Evolutionary conservation across 371 early-diverging fungal species (phyloP), one percentile per base, ranked within the genome.

Genomic region (Mucor lusitanicus): DNA sequence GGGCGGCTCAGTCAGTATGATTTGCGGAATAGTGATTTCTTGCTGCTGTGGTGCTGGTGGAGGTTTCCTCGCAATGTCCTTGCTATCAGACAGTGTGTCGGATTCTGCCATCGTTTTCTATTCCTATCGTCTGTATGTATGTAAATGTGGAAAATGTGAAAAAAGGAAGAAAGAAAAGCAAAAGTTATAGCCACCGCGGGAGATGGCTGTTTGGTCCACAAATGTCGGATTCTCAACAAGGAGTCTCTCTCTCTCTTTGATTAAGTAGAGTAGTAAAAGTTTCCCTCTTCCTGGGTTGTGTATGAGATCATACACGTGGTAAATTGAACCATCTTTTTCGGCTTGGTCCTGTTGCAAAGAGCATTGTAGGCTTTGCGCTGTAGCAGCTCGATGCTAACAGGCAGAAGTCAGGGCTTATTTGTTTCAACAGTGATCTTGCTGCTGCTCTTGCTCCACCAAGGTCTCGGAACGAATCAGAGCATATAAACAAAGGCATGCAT

Each of bases 1-100:
- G 12, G 68, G 60, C 8, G 72, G 68, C 42, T 70, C 69, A 17
- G 82, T 81, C 7, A 81, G 53, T 46, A 75, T 70, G 67, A 81
- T 81, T 67, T 74, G 82, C 7, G 82, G 82, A 50, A 81, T 73
- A 17, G 60, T 35, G 11, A 44, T 53, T 30, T 63, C 42, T 13
- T 42, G 44, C 6, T 61, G 61, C 3, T 6, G n/a, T 6, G 12
- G 11, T 1, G 8, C 1, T 35, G 48, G 37, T 12, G 48, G 62
- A 23, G 44, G 21, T 19, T 50, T 50, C 46, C 19, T 48, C n/a
- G 30, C 62, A 62, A n/a, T 62, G 33, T 50, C 46, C 48, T 61
- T 61, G 28, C 15, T 33, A 62, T 35, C 62, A 62, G 50, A 62
- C 62, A 62, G 1, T 33, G 28, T 35, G 35, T 62, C 48, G 7